A percentile compares a stretch with the other conserved stretches of the same genome.
Evolutionary conservation across 2,329 filamentous ascomycete species (phyloP).

Genomic region (Cercospora sp.): DNA sequence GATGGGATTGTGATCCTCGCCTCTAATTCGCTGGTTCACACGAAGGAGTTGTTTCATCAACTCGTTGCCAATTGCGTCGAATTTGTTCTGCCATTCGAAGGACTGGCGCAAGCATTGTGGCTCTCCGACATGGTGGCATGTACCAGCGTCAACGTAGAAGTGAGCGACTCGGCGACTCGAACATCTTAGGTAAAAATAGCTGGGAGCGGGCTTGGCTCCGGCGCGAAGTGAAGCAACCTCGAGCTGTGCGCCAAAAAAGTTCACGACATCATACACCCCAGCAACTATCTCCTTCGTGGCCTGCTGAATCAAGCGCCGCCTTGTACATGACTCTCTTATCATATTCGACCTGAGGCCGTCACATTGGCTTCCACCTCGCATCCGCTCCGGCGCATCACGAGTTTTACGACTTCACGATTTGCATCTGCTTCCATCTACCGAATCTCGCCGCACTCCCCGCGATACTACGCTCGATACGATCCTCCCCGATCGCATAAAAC

Average conservation of each 20-base stretch:
- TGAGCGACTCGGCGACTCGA: neutral
- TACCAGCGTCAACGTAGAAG: neutral
- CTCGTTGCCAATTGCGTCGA: neutral
- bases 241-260: neutral
- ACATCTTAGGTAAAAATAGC: neutral
- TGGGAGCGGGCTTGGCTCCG: neutral
- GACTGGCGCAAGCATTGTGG: neutral
- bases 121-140: neutral
- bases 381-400: slow-evolving; percentile 24
- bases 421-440: neutral
- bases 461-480: slow-evolving; percentile 3
- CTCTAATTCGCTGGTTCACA: neutral
- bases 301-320: neutral
- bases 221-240: slow-evolving; percentile 1
- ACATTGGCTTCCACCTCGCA: slow-evolving; percentile 23
- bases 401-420: slow-evolving; percentile 22
- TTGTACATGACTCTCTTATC: neutral
- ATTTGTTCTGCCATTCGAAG: neutral
- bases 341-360: neutral
- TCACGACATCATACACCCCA: neutral
- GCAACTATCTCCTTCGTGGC: neutral
- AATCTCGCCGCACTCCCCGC: neutral
- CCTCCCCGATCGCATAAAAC: neutral
- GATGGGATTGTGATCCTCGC: neutral
- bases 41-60: neutral